A percentile compares a stretch with the other conserved stretches of the same genome.
Conservation (phyloP, 1,284 basidiomycete genomes). For the Moniliella sp. region DNA sequence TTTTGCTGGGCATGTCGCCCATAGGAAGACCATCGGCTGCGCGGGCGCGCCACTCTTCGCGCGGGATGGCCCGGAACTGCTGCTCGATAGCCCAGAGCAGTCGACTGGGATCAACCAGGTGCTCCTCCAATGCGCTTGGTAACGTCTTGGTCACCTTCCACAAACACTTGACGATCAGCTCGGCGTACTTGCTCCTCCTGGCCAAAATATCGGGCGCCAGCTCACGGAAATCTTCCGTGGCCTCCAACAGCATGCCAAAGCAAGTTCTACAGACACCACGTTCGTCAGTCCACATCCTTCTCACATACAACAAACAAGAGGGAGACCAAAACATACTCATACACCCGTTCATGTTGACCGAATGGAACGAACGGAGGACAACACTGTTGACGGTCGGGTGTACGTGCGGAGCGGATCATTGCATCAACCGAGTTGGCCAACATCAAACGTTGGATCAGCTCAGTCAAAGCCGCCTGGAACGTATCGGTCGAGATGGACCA, state of each 20-base stretch:
- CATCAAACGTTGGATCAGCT: constrained; percentile 72
- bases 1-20: constrained; percentile 85
- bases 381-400: constrained; percentile 93
- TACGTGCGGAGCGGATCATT: constrained; percentile 44
- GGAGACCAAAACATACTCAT: constrained; percentile 46
- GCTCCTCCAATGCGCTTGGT: constrained; percentile 64
- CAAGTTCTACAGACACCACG: constrained; percentile 41
- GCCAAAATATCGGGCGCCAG: constrained; percentile 23
- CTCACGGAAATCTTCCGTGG: constrained; percentile 62
- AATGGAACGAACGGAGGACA: constrained; percentile 73
- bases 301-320: background rate
- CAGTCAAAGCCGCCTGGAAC: no score
- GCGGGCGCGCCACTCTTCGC: constrained; percentile 84
- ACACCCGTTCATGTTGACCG: constrained; percentile 70
- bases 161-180: constrained; percentile 86
- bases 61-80: constrained; percentile 75
- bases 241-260: constrained; percentile 62
- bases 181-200: constrained; percentile 57
- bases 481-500: constrained; percentile 15
- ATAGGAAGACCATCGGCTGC: constrained; percentile 73
- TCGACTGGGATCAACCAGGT: constrained; percentile 60
- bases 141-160: constrained; percentile 93
- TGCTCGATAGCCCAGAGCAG: constrained; percentile 82
- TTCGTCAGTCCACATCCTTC: background rate
- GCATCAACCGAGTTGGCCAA: constrained; percentile 15